These are phyloP conservation scores for Penicillium soppii DNA, from an alignment of 495 filamentous ascomycete species.

Conservation along the genomic window DNA sequence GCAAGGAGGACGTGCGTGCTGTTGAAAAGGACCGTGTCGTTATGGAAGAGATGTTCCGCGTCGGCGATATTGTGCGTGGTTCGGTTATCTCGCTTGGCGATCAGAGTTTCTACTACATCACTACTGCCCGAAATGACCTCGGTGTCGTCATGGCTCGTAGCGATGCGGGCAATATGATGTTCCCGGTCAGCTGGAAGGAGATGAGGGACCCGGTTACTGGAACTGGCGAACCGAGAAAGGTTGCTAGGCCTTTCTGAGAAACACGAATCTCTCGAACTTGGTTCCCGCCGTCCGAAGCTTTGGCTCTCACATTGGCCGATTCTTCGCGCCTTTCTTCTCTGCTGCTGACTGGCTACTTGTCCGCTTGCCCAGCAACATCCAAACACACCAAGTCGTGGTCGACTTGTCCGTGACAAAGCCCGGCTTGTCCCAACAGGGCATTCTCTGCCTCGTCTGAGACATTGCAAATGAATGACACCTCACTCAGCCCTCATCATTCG, in stretches of 20 bases:
- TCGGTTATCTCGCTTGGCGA: constrained; percentile 90
- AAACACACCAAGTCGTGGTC: not conserved
- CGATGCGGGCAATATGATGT: constrained; percentile 85
- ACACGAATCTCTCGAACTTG: not conserved
- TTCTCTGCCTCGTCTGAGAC: not conserved
- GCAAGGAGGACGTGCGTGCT: constrained; percentile 86
- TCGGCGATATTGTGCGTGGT: constrained; percentile 89
- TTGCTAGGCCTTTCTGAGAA: constrained; percentile 83
- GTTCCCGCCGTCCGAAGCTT: too few species aligned
- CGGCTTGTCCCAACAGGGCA: not conserved
- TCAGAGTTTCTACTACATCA: constrained; percentile 89
- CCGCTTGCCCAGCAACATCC: not conserved
- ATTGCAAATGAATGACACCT: not conserved
- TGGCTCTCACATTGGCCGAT: not conserved
- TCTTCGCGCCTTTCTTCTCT: not conserved
- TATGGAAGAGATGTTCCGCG: constrained; percentile 86
- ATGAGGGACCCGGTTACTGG: constrained; percentile 84
- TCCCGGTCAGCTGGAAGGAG: constrained; percentile 92
- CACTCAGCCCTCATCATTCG: not conserved
- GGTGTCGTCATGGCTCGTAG: constrained; percentile 94
- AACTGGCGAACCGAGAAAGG: constrained; percentile 76
- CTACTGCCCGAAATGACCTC: constrained; percentile 83
- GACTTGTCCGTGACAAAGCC: not conserved
- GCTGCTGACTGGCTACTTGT: not conserved
- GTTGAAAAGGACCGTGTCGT: constrained; percentile 95